Percentiles rank a stretch among this genome's conserved stretches.
These are phyloP conservation scores for Fusarium begoniae DNA, from an alignment of 2,329 filamentous ascomycete species.

Conservation along the genomic window DNA sequence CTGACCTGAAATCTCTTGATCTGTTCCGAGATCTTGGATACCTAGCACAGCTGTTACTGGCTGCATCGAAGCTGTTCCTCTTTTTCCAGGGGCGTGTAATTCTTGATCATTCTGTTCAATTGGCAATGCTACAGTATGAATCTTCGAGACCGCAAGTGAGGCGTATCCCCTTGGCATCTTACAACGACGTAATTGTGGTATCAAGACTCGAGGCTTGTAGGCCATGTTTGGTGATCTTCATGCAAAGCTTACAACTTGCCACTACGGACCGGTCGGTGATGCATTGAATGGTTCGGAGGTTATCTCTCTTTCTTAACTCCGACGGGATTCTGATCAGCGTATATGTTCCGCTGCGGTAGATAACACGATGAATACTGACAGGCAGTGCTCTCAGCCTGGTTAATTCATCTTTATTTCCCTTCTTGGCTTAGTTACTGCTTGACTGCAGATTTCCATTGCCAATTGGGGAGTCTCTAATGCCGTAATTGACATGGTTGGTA, in stretches of 20 bases:
- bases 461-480: background rate
- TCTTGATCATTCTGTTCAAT: background rate
- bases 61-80: background rate
- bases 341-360: background rate
- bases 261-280: background rate
- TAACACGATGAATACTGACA: background rate
- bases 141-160: background rate
- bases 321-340: background rate
- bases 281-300: background rate
- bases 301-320: background rate
- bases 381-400: background rate
- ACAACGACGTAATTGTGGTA: constrained; percentile 22
- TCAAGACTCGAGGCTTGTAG: background rate
- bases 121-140: constrained; percentile 9
- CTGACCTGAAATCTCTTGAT: constrained; percentile 21
- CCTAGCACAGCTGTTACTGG: background rate
- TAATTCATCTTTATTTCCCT: background rate
- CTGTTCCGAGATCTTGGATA: constrained; percentile 33
- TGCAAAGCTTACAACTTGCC: constrained; percentile 6
- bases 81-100: background rate
- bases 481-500: background rate
- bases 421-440: background rate
- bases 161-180: background rate
- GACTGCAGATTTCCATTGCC: background rate
- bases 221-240: background rate